Evolutionary conservation across 192 early-diverging fungal genomes (phyloP).

Genomic region (Phycomyces blakesleeanus): DNA sequence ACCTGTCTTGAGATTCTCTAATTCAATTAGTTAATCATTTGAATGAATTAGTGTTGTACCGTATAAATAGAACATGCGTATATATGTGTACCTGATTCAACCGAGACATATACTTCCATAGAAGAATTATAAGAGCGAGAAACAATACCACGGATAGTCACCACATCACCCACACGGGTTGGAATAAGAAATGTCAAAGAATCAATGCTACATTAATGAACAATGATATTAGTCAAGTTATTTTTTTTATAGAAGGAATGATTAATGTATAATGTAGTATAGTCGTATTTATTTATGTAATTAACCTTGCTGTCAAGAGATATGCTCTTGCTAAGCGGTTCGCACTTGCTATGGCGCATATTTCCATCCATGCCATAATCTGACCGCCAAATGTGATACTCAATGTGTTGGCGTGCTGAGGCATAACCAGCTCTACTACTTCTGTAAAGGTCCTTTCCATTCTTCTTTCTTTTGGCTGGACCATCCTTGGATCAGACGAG

Average conservation of each 20-base stretch:
- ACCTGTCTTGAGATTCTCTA: constrained; percentile 51
- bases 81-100: constrained; percentile 39
- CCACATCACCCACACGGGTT: constrained; percentile 50
- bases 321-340: constrained; percentile 48
- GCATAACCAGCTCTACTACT: constrained; percentile 63
- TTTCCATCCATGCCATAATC: constrained; percentile 73
- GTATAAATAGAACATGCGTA: no score
- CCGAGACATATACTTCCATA: constrained; percentile 54
- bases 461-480: constrained; percentile 18
- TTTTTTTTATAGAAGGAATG: no score
- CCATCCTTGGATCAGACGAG: constrained; percentile 24
- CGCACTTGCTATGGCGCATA: constrained; percentile 56
- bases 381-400: constrained; percentile 69
- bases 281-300: no score
- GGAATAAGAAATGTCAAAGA: constrained; percentile 52
- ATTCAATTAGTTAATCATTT: background rate
- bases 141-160: constrained; percentile 52
- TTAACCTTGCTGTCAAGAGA: constrained; percentile 57
- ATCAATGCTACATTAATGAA: constrained; percentile 44
- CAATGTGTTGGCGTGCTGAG: constrained; percentile 67
- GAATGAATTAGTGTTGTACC: no score
- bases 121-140: constrained; percentile 51
- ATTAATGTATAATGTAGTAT: no score
- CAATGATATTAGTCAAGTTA: background rate
- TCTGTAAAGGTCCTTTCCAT: constrained; percentile 55